These are phyloP conservation scores for Paramecium caudatum DNA, from an alignment of 73 alveolate species.

Conservation along the genomic window DNA sequence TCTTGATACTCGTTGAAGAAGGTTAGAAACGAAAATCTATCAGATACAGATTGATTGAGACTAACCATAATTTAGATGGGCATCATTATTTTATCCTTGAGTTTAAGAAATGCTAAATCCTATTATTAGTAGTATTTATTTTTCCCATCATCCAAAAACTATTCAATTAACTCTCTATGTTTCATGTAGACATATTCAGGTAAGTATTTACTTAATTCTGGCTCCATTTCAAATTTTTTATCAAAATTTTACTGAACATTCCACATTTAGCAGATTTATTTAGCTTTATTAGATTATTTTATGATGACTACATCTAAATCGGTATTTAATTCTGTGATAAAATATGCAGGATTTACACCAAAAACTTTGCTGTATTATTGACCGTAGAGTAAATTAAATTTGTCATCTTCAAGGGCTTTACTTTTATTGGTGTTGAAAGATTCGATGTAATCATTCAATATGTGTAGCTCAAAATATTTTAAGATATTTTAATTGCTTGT, in stretches of 20 bases:
- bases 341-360: conserved; percentile 38
- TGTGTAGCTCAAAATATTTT: neutral
- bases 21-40: neutral
- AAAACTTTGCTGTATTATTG: neutral
- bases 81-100: neutral
- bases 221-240: too few species aligned
- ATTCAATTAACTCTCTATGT: neutral
- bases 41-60: neutral
- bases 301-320: neutral
- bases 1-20: conserved; percentile 15
- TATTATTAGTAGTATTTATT: conserved; percentile 34
- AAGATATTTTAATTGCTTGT: neutral
- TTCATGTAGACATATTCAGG: neutral
- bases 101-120: conserved; percentile 23
- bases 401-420: conserved; percentile 39
- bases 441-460: conserved; percentile 36
- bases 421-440: conserved; percentile 15
- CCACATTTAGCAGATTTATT: neutral
- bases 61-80: conserved; percentile 30
- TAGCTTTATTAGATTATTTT: conserved; percentile 23
- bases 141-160: neutral
- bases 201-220: neutral
- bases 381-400: conserved; percentile 7
- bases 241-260: too few species aligned
- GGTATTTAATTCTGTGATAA: neutral